Percentiles rank a stretch among this genome's conserved stretches.
Evolutionary conservation across 1,284 basidiomycete species (phyloP).

Genomic region (Ceraceosorus bombacis): DNA sequence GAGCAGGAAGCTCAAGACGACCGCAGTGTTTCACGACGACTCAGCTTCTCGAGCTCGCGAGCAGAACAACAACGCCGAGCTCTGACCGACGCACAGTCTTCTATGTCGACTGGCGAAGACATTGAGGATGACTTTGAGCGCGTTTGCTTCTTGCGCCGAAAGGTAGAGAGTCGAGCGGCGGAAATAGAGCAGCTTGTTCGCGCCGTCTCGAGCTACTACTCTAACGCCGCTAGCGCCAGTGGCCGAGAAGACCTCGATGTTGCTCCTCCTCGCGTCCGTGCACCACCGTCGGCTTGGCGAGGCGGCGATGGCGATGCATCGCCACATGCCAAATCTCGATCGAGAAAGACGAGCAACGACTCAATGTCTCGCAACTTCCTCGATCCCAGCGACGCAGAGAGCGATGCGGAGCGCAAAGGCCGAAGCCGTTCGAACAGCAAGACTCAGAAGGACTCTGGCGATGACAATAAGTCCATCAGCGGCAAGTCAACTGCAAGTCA

Average conservation of each 20-base stretch:
- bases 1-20: neutral
- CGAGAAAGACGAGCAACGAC: neutral
- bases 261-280: neutral
- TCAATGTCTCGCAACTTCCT: neutral
- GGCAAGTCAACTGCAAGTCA: no score
- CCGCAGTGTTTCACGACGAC: neutral
- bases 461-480: neutral
- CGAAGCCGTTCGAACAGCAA: no score
- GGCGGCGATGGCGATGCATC: neutral
- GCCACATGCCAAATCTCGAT: neutral
- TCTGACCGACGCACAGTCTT: no score
- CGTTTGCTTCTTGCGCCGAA: neutral
- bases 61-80: neutral
- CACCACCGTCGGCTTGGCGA: neutral
- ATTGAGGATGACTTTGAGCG: neutral
- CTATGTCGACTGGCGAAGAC: neutral
- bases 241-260: neutral
- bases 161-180: neutral
- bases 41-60: neutral
- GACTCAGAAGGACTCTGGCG: neutral
- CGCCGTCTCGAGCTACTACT: neutral
- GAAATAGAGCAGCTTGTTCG: neutral
- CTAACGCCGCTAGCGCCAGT: neutral
- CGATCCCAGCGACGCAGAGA: no score
- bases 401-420: no score